Evolutionary conservation across 176 grass and related monocot species (phyloP).

Genomic region (Aechmea fasciata): DNA sequence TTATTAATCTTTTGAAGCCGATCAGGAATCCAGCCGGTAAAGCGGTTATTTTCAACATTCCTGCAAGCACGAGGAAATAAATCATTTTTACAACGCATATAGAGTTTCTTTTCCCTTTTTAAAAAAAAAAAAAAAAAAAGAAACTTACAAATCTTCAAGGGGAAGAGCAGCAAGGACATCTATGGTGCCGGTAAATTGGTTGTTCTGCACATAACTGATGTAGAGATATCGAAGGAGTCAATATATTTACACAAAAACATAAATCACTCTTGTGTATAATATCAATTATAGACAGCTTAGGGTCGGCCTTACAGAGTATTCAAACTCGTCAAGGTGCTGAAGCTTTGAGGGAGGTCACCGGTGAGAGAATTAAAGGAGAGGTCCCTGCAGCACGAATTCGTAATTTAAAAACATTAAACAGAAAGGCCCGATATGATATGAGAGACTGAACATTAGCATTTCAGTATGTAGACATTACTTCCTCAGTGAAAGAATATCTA

Average conservation of each 20-base stretch:
- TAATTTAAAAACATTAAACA: background rate
- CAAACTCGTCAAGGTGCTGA: conserved; percentile 50
- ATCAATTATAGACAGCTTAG: background rate
- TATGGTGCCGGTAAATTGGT: conserved; percentile 60
- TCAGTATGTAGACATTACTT: too few relatives aligned
- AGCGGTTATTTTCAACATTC: conserved; percentile 73
- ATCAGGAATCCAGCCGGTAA: conserved; percentile 70
- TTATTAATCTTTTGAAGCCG: conserved; percentile 54
- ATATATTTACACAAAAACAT: background rate
- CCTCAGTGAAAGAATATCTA: too few relatives aligned
- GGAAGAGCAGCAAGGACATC: conserved; percentile 58
- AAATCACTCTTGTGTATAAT: background rate
- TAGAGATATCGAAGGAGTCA: background rate
- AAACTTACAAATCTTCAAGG: conserved; percentile 70
- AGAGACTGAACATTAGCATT: background rate
- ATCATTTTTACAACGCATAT: conserved; percentile 6
- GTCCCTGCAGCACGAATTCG: conserved; percentile 44
- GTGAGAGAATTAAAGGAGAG: conserved; percentile 57
- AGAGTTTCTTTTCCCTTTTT: background rate
- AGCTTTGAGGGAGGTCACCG: conserved; percentile 67
- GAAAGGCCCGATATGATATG: background rate
- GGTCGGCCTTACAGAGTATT: conserved; percentile 48
- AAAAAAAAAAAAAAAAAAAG: conserved; percentile 13
- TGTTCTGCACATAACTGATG: conserved; percentile 79
- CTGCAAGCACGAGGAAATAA: conserved; percentile 25